A percentile compares a stretch with the other conserved stretches of the same genome.
These are phyloP conservation scores for Grammothele lineata DNA, from an alignment of 768 basidiomycete genomes.

Conservation along the genomic window DNA sequence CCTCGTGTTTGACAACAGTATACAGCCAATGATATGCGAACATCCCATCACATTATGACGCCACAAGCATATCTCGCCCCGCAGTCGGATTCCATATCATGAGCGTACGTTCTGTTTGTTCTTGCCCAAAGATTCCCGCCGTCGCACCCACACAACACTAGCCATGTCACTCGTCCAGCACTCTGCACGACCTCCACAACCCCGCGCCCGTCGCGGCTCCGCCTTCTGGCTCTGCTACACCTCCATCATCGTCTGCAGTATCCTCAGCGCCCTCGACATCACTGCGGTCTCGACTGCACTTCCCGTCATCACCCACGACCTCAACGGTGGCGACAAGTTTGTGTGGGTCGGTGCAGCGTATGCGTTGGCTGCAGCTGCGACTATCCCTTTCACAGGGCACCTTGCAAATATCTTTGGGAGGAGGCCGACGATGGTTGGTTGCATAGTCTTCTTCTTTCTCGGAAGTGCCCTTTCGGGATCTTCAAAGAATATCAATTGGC, in stretches of 20 bases:
- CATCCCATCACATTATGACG: no score
- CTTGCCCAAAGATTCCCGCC: no score
- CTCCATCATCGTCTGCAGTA: slow-evolving; percentile 16
- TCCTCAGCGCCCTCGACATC: slow-evolving; percentile 21
- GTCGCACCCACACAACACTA: no score
- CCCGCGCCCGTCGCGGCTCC: no score
- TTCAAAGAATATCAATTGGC: slow-evolving; percentile 35
- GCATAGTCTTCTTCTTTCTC: slow-evolving; percentile 34
- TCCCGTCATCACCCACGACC: slow-evolving; percentile 36
- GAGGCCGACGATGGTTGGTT: slow-evolving; percentile 26
- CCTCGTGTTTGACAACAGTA: no score
- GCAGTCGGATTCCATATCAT: no score
- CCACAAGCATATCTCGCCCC: no score
- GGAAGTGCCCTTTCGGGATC: slow-evolving; percentile 42
- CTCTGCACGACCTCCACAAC: no score
- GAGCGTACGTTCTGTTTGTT: no score
- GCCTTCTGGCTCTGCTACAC: slow-evolving; percentile 21
- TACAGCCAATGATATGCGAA: no score
- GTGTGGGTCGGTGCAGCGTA: slow-evolving; percentile 45
- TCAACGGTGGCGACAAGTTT: slow-evolving; percentile 34
- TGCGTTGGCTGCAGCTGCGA: slow-evolving; percentile 35
- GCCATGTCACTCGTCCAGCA: no score
- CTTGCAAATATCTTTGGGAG: slow-evolving; percentile 39
- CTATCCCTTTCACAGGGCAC: slow-evolving; percentile 37
- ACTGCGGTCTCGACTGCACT: slow-evolving; percentile 37